phyloP scores from a whole-genome alignment of 2,329 filamentous ascomycete species.

The Colletotrichum brevisporum region DNA sequence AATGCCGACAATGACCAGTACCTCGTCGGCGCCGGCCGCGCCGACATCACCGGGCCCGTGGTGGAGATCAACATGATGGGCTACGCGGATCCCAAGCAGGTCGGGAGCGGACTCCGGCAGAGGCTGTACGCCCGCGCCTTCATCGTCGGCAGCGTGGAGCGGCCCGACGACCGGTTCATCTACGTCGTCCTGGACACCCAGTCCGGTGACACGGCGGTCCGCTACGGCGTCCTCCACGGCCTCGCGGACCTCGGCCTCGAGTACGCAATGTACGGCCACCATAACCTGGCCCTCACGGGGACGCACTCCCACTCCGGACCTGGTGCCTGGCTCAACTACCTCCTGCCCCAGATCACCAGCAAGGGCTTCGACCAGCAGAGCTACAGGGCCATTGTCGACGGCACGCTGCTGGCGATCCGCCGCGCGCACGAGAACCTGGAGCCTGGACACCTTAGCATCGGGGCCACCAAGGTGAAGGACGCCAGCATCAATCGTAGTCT shows the following conservation, averaged over 20 bases:
- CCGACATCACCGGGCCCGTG: slow-evolving; percentile 76
- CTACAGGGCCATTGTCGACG: slow-evolving; percentile 89
- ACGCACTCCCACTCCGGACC: slow-evolving; percentile 93
- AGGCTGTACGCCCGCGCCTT: slow-evolving; percentile 89
- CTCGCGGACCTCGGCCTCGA: slow-evolving; percentile 77
- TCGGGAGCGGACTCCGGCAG: slow-evolving; percentile 88
- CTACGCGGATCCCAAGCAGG: slow-evolving; percentile 83
- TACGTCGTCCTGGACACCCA: slow-evolving; percentile 91
- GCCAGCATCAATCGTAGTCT: slow-evolving; percentile 92
- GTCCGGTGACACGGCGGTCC: slow-evolving; percentile 87
- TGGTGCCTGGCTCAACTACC: slow-evolving; percentile 92
- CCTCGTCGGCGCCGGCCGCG: slow-evolving; percentile 67
- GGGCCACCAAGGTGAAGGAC: slow-evolving; percentile 73
- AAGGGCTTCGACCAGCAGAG: slow-evolving; percentile 88
- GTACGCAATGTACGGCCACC: slow-evolving; percentile 81
- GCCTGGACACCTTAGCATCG: slow-evolving; percentile 77
- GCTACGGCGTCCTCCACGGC: slow-evolving; percentile 84
- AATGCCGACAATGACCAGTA: slow-evolving; percentile 54
- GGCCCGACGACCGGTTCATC: slow-evolving; percentile 79
- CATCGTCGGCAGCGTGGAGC: slow-evolving; percentile 79
- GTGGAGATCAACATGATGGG: slow-evolving; percentile 93
- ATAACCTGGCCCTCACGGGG: slow-evolving; percentile 89
- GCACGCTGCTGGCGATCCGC: slow-evolving; percentile 83
- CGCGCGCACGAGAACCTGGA: slow-evolving; percentile 75
- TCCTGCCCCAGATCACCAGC: slow-evolving; percentile 90